phyloP scores from a whole-genome alignment of 257 asterid genomes.

The Prunella vulgaris region DNA sequence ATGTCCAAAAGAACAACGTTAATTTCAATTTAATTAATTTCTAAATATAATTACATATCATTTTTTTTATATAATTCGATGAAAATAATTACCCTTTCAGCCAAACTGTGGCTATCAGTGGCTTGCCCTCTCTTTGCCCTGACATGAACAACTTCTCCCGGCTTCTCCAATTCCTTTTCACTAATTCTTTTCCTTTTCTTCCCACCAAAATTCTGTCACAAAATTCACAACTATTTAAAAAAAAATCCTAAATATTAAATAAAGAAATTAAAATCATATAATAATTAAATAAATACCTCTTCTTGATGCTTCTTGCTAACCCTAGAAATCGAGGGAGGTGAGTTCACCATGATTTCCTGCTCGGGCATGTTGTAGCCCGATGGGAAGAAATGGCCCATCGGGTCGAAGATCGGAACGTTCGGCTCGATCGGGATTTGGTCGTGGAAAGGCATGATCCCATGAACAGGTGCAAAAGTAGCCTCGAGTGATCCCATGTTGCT shows the following conservation, averaged over 20 bases:
- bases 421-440: constrained; percentile 24
- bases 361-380: constrained; percentile 31
- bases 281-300: neutral
- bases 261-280: neutral
- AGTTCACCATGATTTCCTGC: constrained; percentile 25
- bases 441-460: constrained; percentile 36
- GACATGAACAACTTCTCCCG: constrained; percentile 90
- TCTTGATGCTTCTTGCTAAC: constrained; percentile 20
- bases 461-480: constrained; percentile 27
- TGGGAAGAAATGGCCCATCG: constrained; percentile 39
- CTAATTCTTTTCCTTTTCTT: constrained; percentile 63
- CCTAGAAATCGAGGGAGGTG: constrained; percentile 35
- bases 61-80: neutral
- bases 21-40: neutral
- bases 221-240: neutral
- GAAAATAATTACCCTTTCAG: constrained; percentile 61
- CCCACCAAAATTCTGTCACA: constrained; percentile 39
- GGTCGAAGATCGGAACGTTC: constrained; percentile 26
- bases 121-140: constrained; percentile 99
- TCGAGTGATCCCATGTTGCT: constrained; percentile 40
- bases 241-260: neutral
- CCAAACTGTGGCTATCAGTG: constrained; percentile 94
- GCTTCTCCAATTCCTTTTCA: constrained; percentile 50
- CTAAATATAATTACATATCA: neutral
- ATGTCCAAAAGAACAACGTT: neutral